phyloP scores from a whole-genome alignment of 345 rosid genomes.

The Hirschfeldia incana region DNA sequence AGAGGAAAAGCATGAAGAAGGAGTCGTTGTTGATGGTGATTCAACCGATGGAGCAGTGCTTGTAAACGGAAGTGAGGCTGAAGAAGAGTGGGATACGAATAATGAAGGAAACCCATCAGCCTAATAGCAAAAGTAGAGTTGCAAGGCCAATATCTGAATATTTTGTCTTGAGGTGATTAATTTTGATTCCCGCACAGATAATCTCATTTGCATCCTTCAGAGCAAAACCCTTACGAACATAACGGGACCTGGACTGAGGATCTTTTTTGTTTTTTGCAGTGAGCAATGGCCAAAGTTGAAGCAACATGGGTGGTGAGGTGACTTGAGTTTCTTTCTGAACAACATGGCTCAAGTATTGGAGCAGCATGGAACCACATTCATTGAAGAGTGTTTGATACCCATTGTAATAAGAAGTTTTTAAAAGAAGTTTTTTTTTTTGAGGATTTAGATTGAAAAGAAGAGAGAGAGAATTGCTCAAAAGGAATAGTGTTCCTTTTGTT shows the following conservation, averaged over 20 bases:
- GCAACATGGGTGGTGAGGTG: constrained; percentile 8
- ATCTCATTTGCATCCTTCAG: constrained; percentile 8
- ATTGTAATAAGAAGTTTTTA: constrained; percentile 23
- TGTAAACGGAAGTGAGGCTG: constrained; percentile 84
- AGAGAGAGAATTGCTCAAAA: background rate
- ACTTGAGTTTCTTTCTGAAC: background rate
- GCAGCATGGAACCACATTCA: constrained; percentile 20
- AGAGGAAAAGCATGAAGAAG: constrained; percentile 64
- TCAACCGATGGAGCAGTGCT: constrained; percentile 91
- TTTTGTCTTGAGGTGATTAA: constrained; percentile 96
- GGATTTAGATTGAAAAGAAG: constrained; percentile 3
- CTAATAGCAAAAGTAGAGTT: constrained; percentile 74
- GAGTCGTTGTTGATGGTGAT: constrained; percentile 74
- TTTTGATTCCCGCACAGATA: constrained; percentile 49
- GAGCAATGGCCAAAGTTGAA: constrained; percentile 35
- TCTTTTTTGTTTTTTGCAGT: constrained; percentile 44
- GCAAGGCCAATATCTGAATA: constrained; percentile 69
- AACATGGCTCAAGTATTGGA: background rate
- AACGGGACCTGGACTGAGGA: background rate
- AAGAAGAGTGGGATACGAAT: constrained; percentile 99
- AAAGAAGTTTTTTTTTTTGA: background rate
- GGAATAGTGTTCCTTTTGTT: background rate
- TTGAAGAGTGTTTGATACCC: background rate
- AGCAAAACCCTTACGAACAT: constrained; percentile 19
- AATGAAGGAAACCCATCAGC: constrained; percentile 95